These are phyloP conservation scores for Cladosporium sp. DNA, from an alignment of 2,329 filamentous ascomycete genomes.

Conservation along the genomic window DNA sequence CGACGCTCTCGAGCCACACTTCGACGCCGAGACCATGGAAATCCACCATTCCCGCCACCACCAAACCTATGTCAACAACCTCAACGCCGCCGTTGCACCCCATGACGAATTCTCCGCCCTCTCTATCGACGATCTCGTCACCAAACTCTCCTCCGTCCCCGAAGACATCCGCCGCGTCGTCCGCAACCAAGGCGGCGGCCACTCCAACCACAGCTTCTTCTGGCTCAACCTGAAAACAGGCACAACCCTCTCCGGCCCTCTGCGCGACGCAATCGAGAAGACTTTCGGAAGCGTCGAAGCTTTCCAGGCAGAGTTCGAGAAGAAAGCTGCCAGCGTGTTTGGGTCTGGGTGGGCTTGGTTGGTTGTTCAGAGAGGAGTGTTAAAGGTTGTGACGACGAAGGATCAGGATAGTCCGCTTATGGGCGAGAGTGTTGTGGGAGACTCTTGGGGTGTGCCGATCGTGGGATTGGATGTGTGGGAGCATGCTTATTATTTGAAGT, in stretches of 20 bases:
- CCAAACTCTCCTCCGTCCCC: slow-evolving; percentile 29
- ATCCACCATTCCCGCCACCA: slow-evolving; percentile 78
- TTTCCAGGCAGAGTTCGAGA: slow-evolving; percentile 63
- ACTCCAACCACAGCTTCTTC: slow-evolving; percentile 91
- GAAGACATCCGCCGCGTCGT: slow-evolving; percentile 57
- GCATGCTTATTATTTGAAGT: slow-evolving; percentile 87
- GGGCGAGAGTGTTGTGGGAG: slow-evolving; percentile 17
- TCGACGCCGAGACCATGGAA: slow-evolving; percentile 76
- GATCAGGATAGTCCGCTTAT: slow-evolving; percentile 65
- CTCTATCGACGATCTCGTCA: slow-evolving; percentile 51
- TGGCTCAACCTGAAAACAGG: slow-evolving; percentile 72
- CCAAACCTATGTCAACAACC: slow-evolving; percentile 71
- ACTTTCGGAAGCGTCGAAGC: slow-evolving; percentile 67
- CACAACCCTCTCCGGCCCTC: slow-evolving; percentile 53
- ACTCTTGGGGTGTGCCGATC: slow-evolving; percentile 48
- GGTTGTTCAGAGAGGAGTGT: slow-evolving; percentile 37
- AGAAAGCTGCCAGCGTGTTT: slow-evolving; percentile 66
- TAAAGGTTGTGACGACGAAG: slow-evolving; percentile 72
- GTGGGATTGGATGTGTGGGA: slow-evolving; percentile 90
- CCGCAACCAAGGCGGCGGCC: slow-evolving; percentile 69
- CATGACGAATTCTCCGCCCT: slow-evolving; percentile 52
- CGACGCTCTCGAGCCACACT: slow-evolving; percentile 67
- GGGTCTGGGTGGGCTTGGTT: slow-evolving; percentile 90
- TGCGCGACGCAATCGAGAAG: slow-evolving; percentile 58
- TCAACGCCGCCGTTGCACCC: slow-evolving; percentile 62